A percentile compares a stretch with the other conserved stretches of the same genome.
Evolutionary conservation across 768 basidiomycete species (phyloP).

Genomic region (Amanita inopinata): DNA sequence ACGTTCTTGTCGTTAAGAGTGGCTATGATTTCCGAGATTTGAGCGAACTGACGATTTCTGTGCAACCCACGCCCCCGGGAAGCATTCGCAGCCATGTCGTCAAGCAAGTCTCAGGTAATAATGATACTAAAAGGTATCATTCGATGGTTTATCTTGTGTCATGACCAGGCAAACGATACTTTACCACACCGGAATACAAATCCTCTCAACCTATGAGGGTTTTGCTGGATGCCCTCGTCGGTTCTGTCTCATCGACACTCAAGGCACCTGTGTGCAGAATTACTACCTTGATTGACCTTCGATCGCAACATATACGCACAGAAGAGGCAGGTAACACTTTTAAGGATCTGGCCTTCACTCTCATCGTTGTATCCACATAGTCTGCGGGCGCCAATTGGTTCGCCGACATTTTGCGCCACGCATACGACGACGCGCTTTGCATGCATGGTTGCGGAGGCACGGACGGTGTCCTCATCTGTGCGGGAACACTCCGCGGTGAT

Average conservation of each 20-base stretch:
- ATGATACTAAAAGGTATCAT: neutral
- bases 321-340: constrained; percentile 40
- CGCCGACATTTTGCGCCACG: constrained; percentile 73
- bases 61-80: constrained; percentile 48
- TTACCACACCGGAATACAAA: constrained; percentile 46
- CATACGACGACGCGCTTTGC: constrained; percentile 65
- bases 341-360: neutral
- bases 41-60: constrained; percentile 60
- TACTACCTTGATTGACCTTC: constrained; percentile 56
- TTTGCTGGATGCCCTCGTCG: constrained; percentile 54
- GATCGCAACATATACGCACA: constrained; percentile 66
- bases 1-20: constrained; percentile 71
- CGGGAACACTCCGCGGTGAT: constrained; percentile 81
- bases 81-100: constrained; percentile 61
- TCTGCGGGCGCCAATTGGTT: constrained; percentile 74
- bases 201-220: constrained; percentile 45
- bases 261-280: constrained; percentile 71
- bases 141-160: too few species aligned
- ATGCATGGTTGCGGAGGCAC: constrained; percentile 53
- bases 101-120: constrained; percentile 44
- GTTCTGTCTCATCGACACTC: constrained; percentile 58
- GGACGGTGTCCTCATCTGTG: constrained; percentile 75
- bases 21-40: constrained; percentile 87
- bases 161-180: constrained; percentile 53
- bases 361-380: constrained; percentile 23